phyloP scores from a whole-genome alignment of 331 rosid genomes.

The Erythrophleum ivorense region DNA sequence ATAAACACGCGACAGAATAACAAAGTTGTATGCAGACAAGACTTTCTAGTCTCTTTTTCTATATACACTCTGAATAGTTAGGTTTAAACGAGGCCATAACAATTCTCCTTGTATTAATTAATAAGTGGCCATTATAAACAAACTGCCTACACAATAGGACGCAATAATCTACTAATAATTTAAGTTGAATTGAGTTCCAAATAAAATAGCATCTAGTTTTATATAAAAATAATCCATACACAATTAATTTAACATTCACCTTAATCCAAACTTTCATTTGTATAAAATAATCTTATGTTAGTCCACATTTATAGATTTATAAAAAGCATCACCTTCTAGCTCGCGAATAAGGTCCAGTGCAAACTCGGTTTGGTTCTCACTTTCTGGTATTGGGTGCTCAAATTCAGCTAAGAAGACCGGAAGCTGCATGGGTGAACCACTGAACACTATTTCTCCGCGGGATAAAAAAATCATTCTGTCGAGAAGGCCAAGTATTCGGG shows the following conservation, averaged over 20 bases:
- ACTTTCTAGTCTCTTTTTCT: not conserved
- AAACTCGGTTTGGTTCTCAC: slow-evolving; percentile 65
- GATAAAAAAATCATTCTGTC: not conserved
- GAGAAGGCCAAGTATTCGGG: slow-evolving; percentile 21
- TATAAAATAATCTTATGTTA: not conserved
- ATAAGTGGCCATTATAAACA: no score
- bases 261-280: not conserved
- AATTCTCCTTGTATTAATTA: no score
- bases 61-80: not conserved
- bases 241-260: not conserved
- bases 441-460: not conserved
- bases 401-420: slow-evolving; percentile 53
- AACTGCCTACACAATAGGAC: no score
- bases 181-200: no score
- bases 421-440: slow-evolving; percentile 11
- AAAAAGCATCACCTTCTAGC: slow-evolving; percentile 26
- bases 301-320: not conserved
- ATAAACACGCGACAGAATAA: not conserved
- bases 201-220: no score
- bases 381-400: slow-evolving; percentile 60
- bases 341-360: slow-evolving; percentile 67
- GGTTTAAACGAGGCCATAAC: no score
- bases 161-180: no score
- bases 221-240: no score
- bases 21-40: not conserved